Evolutionary conservation across 306 rosid genomes (phyloP).

Genomic region (Rosa persica): DNA sequence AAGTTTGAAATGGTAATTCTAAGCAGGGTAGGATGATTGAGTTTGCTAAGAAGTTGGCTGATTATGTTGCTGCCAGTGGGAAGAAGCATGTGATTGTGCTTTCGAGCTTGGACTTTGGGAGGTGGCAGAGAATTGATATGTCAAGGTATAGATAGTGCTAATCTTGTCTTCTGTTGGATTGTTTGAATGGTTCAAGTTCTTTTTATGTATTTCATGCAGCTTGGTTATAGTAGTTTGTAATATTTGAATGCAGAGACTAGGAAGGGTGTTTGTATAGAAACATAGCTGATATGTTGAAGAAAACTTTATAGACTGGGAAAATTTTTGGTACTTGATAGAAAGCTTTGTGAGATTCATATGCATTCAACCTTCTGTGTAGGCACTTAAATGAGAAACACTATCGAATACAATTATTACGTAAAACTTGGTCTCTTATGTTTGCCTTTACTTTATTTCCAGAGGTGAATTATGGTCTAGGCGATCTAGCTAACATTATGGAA

Average conservation of each 20-base stretch:
- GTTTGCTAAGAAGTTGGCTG: slow-evolving; percentile 72
- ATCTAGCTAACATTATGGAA: not conserved
- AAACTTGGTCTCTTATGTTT: not conserved
- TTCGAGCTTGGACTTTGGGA: slow-evolving; percentile 89
- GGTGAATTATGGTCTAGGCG: not conserved
- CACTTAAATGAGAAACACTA: not conserved
- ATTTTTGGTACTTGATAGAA: not conserved
- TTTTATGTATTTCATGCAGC: too few relatives aligned
- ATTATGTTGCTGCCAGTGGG: slow-evolving; percentile 61
- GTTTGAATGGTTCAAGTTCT: not conserved
- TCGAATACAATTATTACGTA: too few relatives aligned
- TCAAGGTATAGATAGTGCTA: slow-evolving; percentile 51
- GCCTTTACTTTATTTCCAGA: not conserved
- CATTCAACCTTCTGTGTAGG: not conserved
- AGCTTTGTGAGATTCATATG: not conserved
- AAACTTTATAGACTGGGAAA: not conserved
- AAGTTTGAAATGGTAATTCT: slow-evolving; percentile 9
- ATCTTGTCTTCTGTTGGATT: not conserved
- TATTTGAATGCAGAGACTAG: too few relatives aligned
- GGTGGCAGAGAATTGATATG: slow-evolving; percentile 80
- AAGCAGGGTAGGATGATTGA: slow-evolving; percentile 76
- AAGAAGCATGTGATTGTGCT: slow-evolving; percentile 75
- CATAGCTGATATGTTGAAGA: too few relatives aligned
- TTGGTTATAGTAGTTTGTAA: too few relatives aligned
- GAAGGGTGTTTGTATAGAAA: too few relatives aligned